These are phyloP conservation scores for Cicer judaicum DNA, from an alignment of 306 rosid species.

Conservation along the genomic window DNA sequence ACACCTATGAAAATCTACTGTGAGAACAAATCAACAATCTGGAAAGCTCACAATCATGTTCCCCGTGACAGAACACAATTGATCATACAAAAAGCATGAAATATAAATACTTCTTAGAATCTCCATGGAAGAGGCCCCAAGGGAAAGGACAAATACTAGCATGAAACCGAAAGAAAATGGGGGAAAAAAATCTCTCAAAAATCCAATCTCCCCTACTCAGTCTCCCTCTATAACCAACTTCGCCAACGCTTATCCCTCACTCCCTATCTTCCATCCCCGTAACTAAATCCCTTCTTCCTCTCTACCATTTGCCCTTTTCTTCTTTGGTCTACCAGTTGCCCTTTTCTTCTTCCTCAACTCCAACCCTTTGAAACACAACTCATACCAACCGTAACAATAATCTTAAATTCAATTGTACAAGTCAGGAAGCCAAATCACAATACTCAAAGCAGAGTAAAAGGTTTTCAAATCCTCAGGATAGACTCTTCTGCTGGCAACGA, in stretches of 20 bases:
- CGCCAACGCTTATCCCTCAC: neutral
- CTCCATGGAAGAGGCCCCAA: neutral
- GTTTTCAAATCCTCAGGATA: neutral
- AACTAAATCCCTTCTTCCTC: neutral
- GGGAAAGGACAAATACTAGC: neutral
- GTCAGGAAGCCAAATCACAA: neutral
- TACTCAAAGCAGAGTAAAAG: no score
- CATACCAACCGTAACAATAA: constrained; percentile 6
- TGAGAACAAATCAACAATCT: neutral
- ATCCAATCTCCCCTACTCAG: neutral
- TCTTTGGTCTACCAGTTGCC: neutral
- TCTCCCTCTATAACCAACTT: neutral
- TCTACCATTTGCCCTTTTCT: neutral
- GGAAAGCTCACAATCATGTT: neutral
- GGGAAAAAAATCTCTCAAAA: neutral
- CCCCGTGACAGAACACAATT: neutral
- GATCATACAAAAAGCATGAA: neutral
- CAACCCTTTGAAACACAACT: neutral
- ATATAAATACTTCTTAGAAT: no score
- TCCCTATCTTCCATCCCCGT: neutral
- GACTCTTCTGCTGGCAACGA: neutral
- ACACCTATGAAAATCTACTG: neutral
- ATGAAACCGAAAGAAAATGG: neutral
- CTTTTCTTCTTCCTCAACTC: no score
- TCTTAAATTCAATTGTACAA: neutral